phyloP scores from a whole-genome alignment of 306 rosid species.

The Cajanus cajan region DNA sequence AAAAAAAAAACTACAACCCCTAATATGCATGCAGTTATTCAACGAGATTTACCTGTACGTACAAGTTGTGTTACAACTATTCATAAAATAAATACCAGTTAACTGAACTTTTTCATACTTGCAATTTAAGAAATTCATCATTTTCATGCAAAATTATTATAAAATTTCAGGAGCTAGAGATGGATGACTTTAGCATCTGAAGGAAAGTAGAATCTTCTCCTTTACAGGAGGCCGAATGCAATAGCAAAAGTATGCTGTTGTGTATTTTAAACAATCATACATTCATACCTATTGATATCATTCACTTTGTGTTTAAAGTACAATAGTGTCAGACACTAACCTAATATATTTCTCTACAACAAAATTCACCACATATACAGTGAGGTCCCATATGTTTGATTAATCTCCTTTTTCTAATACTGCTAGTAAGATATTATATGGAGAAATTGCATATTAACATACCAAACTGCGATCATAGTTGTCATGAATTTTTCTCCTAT shows the following conservation, averaged over 20 bases:
- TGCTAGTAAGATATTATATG: background rate
- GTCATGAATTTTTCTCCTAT: too few relatives aligned
- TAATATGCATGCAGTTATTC: background rate
- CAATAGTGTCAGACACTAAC: background rate
- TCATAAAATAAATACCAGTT: background rate
- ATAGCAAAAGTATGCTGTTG: background rate
- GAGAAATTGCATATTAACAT: background rate
- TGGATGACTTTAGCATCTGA: background rate
- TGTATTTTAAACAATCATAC: background rate
- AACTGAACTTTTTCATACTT: background rate
- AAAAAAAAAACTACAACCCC: too few relatives aligned
- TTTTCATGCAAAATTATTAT: background rate
- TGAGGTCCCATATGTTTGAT: background rate
- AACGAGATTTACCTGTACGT: background rate
- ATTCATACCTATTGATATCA: background rate
- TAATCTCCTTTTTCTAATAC: too few relatives aligned
- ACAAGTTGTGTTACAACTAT: background rate
- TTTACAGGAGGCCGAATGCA: background rate
- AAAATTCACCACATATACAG: background rate
- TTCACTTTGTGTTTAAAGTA: background rate
- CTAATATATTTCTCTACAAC: background rate
- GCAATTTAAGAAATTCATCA: background rate
- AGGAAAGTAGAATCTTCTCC: background rate
- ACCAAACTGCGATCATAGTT: background rate
- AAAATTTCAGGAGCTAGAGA: too few relatives aligned